Conservation (phyloP, 2,329 filamentous ascomycete genomes). For the Apiospora malaysiana region DNA sequence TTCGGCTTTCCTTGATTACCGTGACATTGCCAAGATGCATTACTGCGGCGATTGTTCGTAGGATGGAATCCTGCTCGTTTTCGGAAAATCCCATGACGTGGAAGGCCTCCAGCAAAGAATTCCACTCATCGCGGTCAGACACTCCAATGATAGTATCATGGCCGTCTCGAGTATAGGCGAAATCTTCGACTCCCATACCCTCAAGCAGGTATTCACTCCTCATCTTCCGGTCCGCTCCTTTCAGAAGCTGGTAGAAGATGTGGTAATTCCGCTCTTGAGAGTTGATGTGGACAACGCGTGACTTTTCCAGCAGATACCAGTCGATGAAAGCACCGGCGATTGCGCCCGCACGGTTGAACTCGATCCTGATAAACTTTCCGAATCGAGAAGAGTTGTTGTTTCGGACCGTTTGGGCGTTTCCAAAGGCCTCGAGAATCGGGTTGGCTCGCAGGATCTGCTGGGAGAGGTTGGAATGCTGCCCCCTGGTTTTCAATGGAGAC, state of each 20-base stretch:
- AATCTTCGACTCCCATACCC: conserved; percentile 79
- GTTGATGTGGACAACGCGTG: conserved; percentile 91
- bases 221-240: conserved; percentile 76
- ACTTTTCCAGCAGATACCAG: conserved; percentile 98
- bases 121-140: conserved; percentile 91
- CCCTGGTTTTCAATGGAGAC: conserved; percentile 66
- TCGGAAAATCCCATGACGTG: conserved; percentile 91
- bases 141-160: conserved; percentile 92
- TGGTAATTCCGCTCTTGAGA: conserved; percentile 93
- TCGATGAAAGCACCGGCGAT: conserved; percentile 97
- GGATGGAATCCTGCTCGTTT: conserved; percentile 80
- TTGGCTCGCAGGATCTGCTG: conserved; percentile 97
- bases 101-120: conserved; percentile 88
- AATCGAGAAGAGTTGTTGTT: conserved; percentile 99
- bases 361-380: conserved; percentile 97
- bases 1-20: conserved; percentile 87
- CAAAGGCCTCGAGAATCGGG: conserved; percentile 96
- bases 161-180: conserved; percentile 88
- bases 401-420: conserved; percentile 95
- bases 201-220: conserved; percentile 80
- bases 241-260: conserved; percentile 93
- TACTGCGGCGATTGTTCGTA: conserved; percentile 88
- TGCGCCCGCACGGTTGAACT: conserved; percentile 85
- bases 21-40: conserved; percentile 92
- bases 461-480: conserved; percentile 80